phyloP scores from a whole-genome alignment of 345 rosid genomes.

The Kernera saxatilis region DNA sequence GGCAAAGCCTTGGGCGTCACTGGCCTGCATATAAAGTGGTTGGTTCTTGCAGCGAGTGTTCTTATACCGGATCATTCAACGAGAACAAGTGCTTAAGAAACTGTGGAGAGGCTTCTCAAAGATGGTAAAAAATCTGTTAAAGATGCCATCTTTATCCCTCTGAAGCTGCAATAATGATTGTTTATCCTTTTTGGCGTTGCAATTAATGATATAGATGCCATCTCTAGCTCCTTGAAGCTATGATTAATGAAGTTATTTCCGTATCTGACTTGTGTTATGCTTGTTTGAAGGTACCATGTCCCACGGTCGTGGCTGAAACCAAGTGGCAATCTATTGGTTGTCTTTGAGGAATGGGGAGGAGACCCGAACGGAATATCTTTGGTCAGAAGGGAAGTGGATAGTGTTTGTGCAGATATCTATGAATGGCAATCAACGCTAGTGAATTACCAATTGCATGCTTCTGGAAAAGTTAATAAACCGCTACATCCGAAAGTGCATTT shows the following conservation, averaged over 20 bases:
- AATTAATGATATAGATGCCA: neutral
- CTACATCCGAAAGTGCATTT: constrained; percentile 85
- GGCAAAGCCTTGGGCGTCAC: constrained; percentile 80
- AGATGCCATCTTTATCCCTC: neutral
- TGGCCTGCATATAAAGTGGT: constrained; percentile 93
- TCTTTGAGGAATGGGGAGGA: constrained; percentile 99
- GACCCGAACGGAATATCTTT: constrained; percentile 78
- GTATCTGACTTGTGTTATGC: no score
- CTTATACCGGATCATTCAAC: constrained; percentile 59
- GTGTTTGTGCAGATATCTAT: constrained; percentile 76
- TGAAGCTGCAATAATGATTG: neutral
- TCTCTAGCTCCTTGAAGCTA: neutral
- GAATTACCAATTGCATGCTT: constrained; percentile 75
- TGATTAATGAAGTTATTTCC: no score
- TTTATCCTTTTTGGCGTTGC: no score
- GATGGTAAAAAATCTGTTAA: constrained; percentile 49
- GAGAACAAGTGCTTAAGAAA: constrained; percentile 78
- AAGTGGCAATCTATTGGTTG: constrained; percentile 78
- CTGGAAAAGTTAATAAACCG: constrained; percentile 77
- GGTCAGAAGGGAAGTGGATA: constrained; percentile 81
- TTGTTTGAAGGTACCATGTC: constrained; percentile 96
- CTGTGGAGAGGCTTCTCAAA: constrained; percentile 95
- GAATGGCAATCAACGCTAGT: constrained; percentile 97
- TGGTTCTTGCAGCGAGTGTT: constrained; percentile 62
- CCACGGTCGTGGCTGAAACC: constrained; percentile 95